Evolutionary conservation across 2,329 filamentous ascomycete genomes (phyloP).

Genomic region (Zasmidium cellare): DNA sequence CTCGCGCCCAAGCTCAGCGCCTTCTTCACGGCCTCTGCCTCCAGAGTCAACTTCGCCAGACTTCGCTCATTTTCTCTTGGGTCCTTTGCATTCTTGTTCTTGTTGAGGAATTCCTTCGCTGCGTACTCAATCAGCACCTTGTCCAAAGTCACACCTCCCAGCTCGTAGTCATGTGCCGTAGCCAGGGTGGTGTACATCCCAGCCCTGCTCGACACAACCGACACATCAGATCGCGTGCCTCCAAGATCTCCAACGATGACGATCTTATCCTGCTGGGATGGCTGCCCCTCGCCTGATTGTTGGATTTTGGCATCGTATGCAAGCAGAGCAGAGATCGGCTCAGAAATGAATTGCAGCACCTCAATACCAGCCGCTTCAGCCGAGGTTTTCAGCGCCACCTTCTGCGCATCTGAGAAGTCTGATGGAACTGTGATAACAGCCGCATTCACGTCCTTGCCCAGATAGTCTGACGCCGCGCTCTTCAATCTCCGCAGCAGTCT

Average conservation of each 20-base stretch:
- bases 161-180: conserved; percentile 93
- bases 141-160: conserved; percentile 82
- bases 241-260: conserved; percentile 90
- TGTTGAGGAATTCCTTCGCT: conserved; percentile 98
- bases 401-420: conserved; percentile 87
- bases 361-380: conserved; percentile 81
- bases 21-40: conserved; percentile 90
- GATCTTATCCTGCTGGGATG: conserved; percentile 77
- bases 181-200: conserved; percentile 96
- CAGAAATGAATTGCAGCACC: conserved; percentile 87
- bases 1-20: conserved; percentile 84
- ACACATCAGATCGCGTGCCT: conserved; percentile 87
- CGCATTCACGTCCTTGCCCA: conserved; percentile 91
- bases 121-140: conserved; percentile 93
- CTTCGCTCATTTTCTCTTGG: conserved; percentile 78
- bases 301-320: conserved; percentile 74
- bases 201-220: conserved; percentile 85
- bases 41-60: conserved; percentile 87
- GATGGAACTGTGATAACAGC: conserved; percentile 93
- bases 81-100: conserved; percentile 73
- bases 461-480: conserved; percentile 82
- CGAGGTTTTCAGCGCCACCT: conserved; percentile 73
- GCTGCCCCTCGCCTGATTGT: conserved; percentile 60
- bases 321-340: conserved; percentile 84
- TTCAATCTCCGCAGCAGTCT: conserved; percentile 82